phyloP scores from a whole-genome alignment of 2,329 filamentous ascomycete genomes.

The Cercospora nicotianae region DNA sequence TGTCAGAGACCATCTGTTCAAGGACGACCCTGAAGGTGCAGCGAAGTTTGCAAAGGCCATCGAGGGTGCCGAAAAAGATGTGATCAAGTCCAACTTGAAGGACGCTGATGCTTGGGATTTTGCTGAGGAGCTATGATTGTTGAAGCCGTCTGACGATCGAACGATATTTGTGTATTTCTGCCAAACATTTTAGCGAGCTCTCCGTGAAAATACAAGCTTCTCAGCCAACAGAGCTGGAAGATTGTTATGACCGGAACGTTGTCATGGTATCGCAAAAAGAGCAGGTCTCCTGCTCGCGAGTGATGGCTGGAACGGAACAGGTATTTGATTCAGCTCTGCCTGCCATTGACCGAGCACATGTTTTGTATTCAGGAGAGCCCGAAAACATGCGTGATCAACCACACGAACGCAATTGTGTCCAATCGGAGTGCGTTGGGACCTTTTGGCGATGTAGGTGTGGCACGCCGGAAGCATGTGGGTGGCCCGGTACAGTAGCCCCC shows the following conservation, averaged over 20 bases:
- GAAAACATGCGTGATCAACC: no score
- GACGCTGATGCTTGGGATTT: slow-evolving; percentile 14
- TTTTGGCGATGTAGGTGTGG: no score
- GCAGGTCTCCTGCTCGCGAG: not conserved
- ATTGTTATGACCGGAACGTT: not conserved
- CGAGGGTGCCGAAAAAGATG: slow-evolving; percentile 60
- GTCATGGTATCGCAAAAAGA: no score
- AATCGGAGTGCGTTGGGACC: not conserved
- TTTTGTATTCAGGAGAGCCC: not conserved
- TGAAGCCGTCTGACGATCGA: not conserved
- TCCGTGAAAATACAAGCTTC: not conserved
- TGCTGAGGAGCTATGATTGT: not conserved
- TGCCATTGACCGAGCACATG: not conserved
- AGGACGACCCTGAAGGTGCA: slow-evolving; percentile 60
- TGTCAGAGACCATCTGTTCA: slow-evolving; percentile 63
- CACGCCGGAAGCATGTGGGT: slow-evolving; percentile 7
- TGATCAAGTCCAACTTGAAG: slow-evolving; percentile 36
- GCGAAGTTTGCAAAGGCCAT: slow-evolving; percentile 64
- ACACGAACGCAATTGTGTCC: not conserved
- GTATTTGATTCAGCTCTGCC: not conserved
- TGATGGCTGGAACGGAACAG: not conserved
- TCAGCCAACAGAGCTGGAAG: not conserved
- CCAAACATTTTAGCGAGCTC: not conserved
- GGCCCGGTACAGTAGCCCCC: not conserved
- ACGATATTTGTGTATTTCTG: not conserved